phyloP scores from a whole-genome alignment of 2,329 filamentous ascomycete species.

The Aspergillus latus region DNA sequence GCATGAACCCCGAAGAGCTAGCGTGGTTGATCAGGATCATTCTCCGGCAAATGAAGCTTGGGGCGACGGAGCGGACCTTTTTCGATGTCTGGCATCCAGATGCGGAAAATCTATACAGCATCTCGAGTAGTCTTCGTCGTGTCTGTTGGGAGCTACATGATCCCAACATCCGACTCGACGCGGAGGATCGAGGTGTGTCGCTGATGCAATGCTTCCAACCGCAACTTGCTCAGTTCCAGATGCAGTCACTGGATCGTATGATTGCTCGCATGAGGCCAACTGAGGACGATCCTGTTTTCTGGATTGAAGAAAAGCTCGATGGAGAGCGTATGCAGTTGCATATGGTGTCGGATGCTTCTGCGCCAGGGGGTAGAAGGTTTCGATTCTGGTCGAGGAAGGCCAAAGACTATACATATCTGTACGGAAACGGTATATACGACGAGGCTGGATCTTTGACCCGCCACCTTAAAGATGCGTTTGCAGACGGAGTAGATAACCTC shows the following conservation, averaged over 20 bases:
- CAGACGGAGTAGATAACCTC: constrained; percentile 73
- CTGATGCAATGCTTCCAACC: constrained; percentile 97
- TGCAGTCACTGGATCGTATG: constrained; percentile 77
- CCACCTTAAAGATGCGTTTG: constrained; percentile 75
- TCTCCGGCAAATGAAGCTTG: constrained; percentile 72
- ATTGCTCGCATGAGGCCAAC: constrained; percentile 66
- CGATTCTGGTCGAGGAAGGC: constrained; percentile 93
- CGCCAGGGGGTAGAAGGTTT: constrained; percentile 71
- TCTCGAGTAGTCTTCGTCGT: constrained; percentile 82
- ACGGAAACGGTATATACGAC: constrained; percentile 74
- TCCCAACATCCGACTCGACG: constrained; percentile 68
- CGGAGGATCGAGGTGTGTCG: constrained; percentile 70
- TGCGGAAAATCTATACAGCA: constrained; percentile 76
- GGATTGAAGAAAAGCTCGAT: constrained; percentile 97
- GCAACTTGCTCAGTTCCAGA: constrained; percentile 89
- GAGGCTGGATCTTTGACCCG: constrained; percentile 75
- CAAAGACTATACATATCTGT: constrained; percentile 94
- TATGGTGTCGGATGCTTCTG: constrained; percentile 69
- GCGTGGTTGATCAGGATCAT: constrained; percentile 95
- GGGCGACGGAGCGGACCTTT: constrained; percentile 84
- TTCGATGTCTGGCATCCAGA: constrained; percentile 80
- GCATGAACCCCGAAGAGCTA: constrained; percentile 91
- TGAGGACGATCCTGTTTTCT: constrained; percentile 74
- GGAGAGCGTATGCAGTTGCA: constrained; percentile 97
- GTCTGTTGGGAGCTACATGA: constrained; percentile 94